Conservation (phyloP, 1,284 basidiomycete genomes). For the Ceratobasidium papillatum region DNA sequence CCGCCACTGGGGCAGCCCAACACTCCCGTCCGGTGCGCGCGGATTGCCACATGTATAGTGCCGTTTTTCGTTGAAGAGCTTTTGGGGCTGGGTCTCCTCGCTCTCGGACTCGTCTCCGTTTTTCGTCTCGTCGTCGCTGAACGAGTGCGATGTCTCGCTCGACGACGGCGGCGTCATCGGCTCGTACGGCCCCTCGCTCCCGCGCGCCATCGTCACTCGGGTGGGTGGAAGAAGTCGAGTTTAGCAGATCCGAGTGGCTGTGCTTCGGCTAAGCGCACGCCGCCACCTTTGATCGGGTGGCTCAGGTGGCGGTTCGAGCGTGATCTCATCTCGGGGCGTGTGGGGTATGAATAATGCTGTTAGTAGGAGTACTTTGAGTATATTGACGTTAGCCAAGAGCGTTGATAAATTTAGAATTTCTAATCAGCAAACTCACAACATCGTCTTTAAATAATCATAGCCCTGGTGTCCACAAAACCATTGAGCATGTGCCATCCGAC, state of each 20-base stretch:
- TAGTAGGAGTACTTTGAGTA: no score
- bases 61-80: conserved; percentile 60
- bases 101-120: conserved; percentile 29
- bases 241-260: conserved; percentile 29
- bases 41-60: conserved; percentile 90
- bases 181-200: conserved; percentile 11
- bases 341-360: no score
- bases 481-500: no score
- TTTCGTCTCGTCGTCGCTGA: conserved; percentile 16
- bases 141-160: conserved; percentile 33
- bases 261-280: neutral
- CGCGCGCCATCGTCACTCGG: conserved; percentile 12
- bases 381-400: no score
- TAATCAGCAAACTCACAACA: no score
- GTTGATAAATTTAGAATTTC: no score
- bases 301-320: neutral
- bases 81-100: conserved; percentile 30
- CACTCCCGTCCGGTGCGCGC: neutral
- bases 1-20: conserved; percentile 32
- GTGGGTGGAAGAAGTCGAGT: neutral
- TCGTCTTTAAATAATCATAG: no score
- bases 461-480: no score
- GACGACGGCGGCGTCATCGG: conserved; percentile 37
- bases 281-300: neutral
- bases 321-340: no score